Conservation (phyloP, 2,329 filamentous ascomycete genomes). For the Dothideomycetes sp. region DNA sequence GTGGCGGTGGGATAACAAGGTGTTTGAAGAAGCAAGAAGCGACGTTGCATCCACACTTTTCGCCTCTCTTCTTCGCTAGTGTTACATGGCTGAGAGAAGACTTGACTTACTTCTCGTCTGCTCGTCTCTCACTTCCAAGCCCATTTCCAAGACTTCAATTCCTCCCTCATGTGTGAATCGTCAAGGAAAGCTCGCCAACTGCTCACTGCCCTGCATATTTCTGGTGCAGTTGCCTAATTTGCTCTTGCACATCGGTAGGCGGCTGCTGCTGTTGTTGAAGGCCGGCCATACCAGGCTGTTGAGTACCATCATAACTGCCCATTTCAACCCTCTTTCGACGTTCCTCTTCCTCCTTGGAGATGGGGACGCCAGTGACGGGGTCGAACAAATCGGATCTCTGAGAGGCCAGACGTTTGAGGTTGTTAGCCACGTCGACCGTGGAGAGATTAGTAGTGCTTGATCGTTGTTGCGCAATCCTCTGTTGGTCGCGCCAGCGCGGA, state of each 20-base stretch:
- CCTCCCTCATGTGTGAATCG: constrained; percentile 1
- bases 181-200: too few relatives aligned
- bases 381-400: constrained; percentile 85
- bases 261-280: constrained; percentile 39
- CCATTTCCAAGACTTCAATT: background rate
- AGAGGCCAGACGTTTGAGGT: constrained; percentile 87
- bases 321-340: constrained; percentile 65
- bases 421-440: constrained; percentile 79
- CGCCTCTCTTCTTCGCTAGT: too few relatives aligned
- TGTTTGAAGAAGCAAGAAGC: too few relatives aligned
- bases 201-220: constrained; percentile 12
- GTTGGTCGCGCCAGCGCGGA: constrained; percentile 91
- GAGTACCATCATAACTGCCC: constrained; percentile 50
- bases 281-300: constrained; percentile 34
- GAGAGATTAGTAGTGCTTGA: constrained; percentile 78
- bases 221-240: constrained; percentile 20
- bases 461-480: constrained; percentile 75
- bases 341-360: constrained; percentile 62
- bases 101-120: too few relatives aligned
- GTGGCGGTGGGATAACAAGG: too few relatives aligned
- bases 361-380: constrained; percentile 51
- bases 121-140: too few relatives aligned
- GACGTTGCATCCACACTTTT: too few relatives aligned
- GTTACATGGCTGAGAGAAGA: too few relatives aligned
- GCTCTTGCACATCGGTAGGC: constrained; percentile 39